phyloP scores from a whole-genome alignment of 2,329 filamentous ascomycete species.

The Calonectria pauciramosa region DNA sequence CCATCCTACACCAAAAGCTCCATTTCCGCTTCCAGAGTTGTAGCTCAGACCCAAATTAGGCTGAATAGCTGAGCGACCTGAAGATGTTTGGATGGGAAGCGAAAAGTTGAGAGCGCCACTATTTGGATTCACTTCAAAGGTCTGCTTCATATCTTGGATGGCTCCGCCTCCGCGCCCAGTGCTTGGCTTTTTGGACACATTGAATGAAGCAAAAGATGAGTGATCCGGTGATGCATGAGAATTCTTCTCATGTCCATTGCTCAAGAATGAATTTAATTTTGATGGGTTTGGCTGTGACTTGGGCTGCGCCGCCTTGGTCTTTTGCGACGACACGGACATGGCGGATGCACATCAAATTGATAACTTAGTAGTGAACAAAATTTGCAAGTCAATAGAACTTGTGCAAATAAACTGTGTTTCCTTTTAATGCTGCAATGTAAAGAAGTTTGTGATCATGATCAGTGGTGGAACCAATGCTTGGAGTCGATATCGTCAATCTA shows the following conservation, averaged over 20 bases:
- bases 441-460: not conserved
- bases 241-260: not conserved
- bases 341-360: not conserved
- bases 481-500: not conserved
- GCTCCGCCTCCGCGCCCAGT: not conserved
- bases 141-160: not conserved
- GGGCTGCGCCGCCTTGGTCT: not conserved
- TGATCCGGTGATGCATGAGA: not conserved
- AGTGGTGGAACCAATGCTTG: not conserved
- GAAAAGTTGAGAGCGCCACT: not conserved
- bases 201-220: not conserved
- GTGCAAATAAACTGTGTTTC: not conserved
- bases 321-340: not conserved
- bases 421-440: not conserved
- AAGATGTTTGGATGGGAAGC: not conserved
- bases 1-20: not conserved
- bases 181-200: not conserved
- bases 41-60: not conserved
- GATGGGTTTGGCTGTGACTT: not conserved
- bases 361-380: not conserved
- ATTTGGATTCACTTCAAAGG: not conserved
- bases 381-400: not conserved
- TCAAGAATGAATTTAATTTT: not conserved
- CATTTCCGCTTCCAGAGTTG: not conserved
- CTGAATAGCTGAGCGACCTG: not conserved